A percentile compares a stretch with the other conserved stretches of the same genome.
Conservation (phyloP, 2,329 filamentous ascomycete genomes). For the Paecilomyces dactylethromorphus region DNA sequence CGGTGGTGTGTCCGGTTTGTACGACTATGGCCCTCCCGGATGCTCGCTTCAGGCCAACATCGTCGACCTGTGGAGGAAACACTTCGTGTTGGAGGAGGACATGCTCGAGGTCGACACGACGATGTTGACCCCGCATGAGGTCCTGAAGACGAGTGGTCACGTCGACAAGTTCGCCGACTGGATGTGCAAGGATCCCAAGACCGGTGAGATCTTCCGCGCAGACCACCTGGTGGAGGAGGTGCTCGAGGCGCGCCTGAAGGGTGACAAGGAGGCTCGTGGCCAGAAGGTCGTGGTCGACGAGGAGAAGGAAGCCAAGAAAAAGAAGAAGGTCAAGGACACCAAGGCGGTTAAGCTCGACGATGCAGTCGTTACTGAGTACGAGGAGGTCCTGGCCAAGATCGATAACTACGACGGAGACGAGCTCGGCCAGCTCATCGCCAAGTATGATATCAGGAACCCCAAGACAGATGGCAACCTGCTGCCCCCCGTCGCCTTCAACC, state of each 20-base stretch:
- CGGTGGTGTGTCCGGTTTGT: conserved; percentile 79
- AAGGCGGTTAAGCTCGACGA: conserved; percentile 83
- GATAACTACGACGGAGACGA: conserved; percentile 90
- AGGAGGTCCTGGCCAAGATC: conserved; percentile 84
- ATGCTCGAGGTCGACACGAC: conserved; percentile 95
- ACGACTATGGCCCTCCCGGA: conserved; percentile 88
- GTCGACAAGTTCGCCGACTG: conserved; percentile 97
- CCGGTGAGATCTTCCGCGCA: conserved; percentile 89
- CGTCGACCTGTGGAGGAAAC: conserved; percentile 82
- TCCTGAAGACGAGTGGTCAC: conserved; percentile 92
- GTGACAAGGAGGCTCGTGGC: conserved; percentile 87
- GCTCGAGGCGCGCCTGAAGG: conserved; percentile 77
- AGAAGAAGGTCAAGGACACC: conserved; percentile 71
- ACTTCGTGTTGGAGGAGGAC: conserved; percentile 88
- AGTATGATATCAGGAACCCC: conserved; percentile 87
- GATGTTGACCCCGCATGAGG: conserved; percentile 84
- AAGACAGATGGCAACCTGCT: conserved; percentile 68
- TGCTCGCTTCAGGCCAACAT: conserved; percentile 83
- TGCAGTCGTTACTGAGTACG: conserved; percentile 78
- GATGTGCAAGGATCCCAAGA: conserved; percentile 99
- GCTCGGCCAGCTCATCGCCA: conserved; percentile 80
- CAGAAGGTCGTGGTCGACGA: conserved; percentile 61
- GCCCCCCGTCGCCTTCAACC: conserved; percentile 86
- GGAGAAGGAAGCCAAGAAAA: conserved; percentile 80
- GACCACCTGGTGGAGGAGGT: conserved; percentile 96